These are phyloP conservation scores for Polygonum aviculare DNA, from an alignment of 148 eudicot species.

Conservation along the genomic window DNA sequence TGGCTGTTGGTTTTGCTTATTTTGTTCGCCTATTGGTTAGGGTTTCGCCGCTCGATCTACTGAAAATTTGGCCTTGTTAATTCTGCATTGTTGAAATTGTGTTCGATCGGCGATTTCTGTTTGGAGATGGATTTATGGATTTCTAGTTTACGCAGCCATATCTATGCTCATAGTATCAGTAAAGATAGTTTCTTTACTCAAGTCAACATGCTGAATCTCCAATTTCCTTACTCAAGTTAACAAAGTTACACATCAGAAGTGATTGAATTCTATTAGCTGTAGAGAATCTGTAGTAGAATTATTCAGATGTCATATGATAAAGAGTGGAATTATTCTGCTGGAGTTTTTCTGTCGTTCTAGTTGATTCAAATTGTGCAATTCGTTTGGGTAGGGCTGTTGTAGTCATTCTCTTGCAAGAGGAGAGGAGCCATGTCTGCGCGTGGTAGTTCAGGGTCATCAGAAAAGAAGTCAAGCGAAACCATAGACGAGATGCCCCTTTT, in stretches of 20 bases:
- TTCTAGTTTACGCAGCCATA: background rate
- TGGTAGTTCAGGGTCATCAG: conserved; percentile 39
- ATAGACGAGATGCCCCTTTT: conserved; percentile 46
- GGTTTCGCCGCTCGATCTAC: background rate
- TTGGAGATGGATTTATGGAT: background rate
- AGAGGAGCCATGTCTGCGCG: conserved; percentile 51
- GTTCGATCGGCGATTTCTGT: background rate
- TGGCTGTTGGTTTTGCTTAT: background rate
- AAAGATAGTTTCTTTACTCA: background rate
- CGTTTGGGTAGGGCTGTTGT: background rate
- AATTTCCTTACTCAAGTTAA: background rate
- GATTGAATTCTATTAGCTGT: background rate
- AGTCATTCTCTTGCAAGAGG: background rate
- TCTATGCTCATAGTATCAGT: background rate
- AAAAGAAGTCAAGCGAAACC: conserved; percentile 44
- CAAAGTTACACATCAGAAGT: background rate
- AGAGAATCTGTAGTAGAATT: background rate
- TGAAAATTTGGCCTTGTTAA: background rate
- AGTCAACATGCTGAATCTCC: background rate
- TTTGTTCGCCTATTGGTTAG: background rate
- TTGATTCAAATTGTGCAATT: background rate
- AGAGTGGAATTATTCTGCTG: background rate
- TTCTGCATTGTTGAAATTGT: background rate
- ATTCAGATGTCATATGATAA: background rate
- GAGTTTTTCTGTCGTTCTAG: background rate